Percentiles rank a stretch among this genome's conserved stretches.
Evolutionary conservation across 495 filamentous ascomycete genomes (phyloP).

Genomic region (Opeltia flavorubescens): DNA sequence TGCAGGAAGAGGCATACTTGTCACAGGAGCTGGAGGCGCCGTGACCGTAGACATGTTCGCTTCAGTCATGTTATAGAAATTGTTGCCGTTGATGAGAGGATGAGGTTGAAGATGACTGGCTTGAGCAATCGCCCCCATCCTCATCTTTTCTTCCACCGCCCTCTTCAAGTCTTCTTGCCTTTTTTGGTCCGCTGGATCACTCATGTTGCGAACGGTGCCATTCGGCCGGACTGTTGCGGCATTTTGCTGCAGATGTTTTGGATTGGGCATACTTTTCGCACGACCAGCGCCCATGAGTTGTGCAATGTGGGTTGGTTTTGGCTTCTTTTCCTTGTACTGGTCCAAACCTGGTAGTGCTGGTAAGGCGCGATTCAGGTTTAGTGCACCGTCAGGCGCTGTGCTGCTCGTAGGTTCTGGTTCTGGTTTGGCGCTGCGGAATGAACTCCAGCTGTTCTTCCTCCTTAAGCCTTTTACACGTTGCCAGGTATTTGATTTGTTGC

Average conservation of each 20-base stretch:
- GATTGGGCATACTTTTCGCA: slow-evolving; percentile 8
- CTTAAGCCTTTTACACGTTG: slow-evolving; percentile 11
- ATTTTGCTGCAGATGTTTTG: slow-evolving; percentile 3
- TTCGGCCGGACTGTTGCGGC: slow-evolving; percentile 6
- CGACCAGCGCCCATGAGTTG: slow-evolving; percentile 12
- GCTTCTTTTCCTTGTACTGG: slow-evolving; percentile 15
- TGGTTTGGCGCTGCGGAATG: slow-evolving; percentile 14
- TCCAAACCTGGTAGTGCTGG: slow-evolving; percentile 17
- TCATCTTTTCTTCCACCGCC: slow-evolving; percentile 3
- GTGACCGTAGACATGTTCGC: neutral
- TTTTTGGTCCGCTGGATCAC: slow-evolving; percentile 1
- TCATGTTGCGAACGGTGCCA: slow-evolving; percentile 4
- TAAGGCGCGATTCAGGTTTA: slow-evolving; percentile 15
- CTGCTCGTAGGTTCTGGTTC: slow-evolving; percentile 9
- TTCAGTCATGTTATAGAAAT: neutral
- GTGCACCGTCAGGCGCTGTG: slow-evolving; percentile 8
- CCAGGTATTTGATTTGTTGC: slow-evolving; percentile 12
- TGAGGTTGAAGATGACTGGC: neutral
- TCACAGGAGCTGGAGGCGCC: neutral
- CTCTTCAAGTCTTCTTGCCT: neutral
- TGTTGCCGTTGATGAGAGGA: neutral
- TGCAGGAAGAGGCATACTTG: neutral
- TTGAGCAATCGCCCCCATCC: neutral
- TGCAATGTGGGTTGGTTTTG: slow-evolving; percentile 12
- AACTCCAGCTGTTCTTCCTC: slow-evolving; percentile 15